Conservation (phyloP, 78 protist genomes). For the Mantamonas sphyraenae region DNA sequence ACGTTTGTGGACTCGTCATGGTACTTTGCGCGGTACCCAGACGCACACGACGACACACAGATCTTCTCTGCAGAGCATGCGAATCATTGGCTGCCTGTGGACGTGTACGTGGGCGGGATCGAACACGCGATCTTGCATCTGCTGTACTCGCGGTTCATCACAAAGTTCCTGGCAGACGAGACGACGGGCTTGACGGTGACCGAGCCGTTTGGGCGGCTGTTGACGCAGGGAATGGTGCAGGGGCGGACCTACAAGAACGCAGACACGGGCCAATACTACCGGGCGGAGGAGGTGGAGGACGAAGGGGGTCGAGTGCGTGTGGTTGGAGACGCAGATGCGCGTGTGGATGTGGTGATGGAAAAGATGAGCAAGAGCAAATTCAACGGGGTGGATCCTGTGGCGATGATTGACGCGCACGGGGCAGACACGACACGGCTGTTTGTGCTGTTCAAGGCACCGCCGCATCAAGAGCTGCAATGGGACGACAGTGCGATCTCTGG, state of each 20-base stretch:
- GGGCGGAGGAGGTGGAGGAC: slow-evolving; percentile 9
- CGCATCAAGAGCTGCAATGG: slow-evolving; percentile 61
- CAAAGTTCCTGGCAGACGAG: slow-evolving; percentile 40
- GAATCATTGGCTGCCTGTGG: slow-evolving; percentile 61
- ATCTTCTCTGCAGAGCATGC: neutral
- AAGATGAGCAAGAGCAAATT: slow-evolving; percentile 76
- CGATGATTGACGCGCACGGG: slow-evolving; percentile 12
- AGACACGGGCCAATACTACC: slow-evolving; percentile 3
- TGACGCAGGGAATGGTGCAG: slow-evolving; percentile 63
- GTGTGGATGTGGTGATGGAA: slow-evolving; percentile 29
- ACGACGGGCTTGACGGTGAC: slow-evolving; percentile 1
- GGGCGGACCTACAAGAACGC: slow-evolving; percentile 27
- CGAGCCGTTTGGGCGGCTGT: slow-evolving; percentile 62
- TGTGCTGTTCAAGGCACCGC: slow-evolving; percentile 76
- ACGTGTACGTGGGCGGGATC: slow-evolving; percentile 83
- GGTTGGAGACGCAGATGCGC: neutral
- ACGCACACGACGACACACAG: slow-evolving; percentile 33
- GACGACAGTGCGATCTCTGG: slow-evolving; percentile 53
- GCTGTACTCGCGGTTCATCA: slow-evolving; percentile 81
- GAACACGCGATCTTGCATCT: slow-evolving; percentile 92
- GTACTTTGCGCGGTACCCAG: slow-evolving; percentile 65
- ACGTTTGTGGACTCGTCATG: slow-evolving; percentile 87
- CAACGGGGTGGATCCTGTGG: slow-evolving; percentile 73
- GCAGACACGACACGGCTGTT: slow-evolving; percentile 37
- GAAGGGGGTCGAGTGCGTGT: neutral